Conservation (phyloP, 371 early-diverging fungal genomes). For the Mortierella polycephala region DNA sequence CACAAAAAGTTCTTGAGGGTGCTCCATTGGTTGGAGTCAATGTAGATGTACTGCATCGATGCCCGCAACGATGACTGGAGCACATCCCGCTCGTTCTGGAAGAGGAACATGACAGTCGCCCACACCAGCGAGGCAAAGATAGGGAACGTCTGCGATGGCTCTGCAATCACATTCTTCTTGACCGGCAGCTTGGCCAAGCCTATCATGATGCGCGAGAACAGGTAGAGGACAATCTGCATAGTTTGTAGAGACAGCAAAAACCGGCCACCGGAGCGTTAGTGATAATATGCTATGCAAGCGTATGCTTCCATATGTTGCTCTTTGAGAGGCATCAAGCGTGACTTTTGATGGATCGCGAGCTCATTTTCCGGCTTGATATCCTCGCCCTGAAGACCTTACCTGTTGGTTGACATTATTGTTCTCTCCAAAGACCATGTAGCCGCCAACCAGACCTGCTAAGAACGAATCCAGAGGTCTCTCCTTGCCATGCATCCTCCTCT, state of each 20-base stretch:
- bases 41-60: constrained; percentile 95
- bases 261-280: background rate
- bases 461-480: constrained; percentile 86
- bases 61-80: constrained; percentile 92
- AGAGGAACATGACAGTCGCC: constrained; percentile 97
- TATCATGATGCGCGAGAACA: constrained; percentile 91
- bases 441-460: constrained; percentile 94
- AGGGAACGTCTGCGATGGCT: constrained; percentile 86
- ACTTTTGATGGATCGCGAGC: background rate
- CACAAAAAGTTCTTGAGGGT: constrained; percentile 82
- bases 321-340: background rate
- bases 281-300: background rate
- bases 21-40: constrained; percentile 86
- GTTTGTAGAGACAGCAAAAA: background rate
- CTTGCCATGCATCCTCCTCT: constrained; percentile 74
- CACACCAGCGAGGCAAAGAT: constrained; percentile 95
- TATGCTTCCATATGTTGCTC: background rate
- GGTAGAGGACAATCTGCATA: constrained; percentile 89
- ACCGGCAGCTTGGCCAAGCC: constrained; percentile 88
- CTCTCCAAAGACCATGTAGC: constrained; percentile 94
- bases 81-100: constrained; percentile 88
- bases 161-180: constrained; percentile 71
- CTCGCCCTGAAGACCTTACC: constrained; percentile 59
- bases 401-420: constrained; percentile 96
- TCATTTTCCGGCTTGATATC: background rate